phyloP scores from a whole-genome alignment of 176 grass and related monocot genomes.

The Luzula sylvatica region DNA sequence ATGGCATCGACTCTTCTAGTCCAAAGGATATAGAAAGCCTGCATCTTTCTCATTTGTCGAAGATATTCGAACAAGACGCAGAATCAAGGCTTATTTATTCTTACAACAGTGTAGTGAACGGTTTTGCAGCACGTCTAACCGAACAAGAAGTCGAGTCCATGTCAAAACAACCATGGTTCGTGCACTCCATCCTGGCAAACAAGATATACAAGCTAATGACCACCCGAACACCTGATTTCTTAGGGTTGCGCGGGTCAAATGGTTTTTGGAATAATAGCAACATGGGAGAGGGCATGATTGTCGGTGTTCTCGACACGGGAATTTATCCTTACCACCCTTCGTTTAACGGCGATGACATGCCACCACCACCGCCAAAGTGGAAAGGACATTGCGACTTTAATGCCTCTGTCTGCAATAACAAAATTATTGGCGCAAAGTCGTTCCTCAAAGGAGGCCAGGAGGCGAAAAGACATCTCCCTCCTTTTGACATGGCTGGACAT shows the following conservation, averaged over 20 bases:
- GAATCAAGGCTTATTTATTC: slow-evolving; percentile 50
- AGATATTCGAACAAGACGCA: slow-evolving; percentile 31
- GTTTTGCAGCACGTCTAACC: slow-evolving; percentile 58
- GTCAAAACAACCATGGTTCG: slow-evolving; percentile 29
- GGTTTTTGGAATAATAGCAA: slow-evolving; percentile 26
- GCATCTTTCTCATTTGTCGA: slow-evolving; percentile 49
- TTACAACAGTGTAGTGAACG: slow-evolving; percentile 57
- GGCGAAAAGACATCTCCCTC: not conserved
- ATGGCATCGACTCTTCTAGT: not conserved
- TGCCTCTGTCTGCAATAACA: slow-evolving; percentile 44
- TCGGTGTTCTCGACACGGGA: slow-evolving; percentile 41
- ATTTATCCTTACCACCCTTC: slow-evolving; percentile 34
- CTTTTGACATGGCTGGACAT: slow-evolving; percentile 23
- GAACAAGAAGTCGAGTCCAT: slow-evolving; percentile 29
- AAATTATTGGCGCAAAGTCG: slow-evolving; percentile 48
- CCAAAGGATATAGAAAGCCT: slow-evolving; percentile 18
- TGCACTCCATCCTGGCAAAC: slow-evolving; percentile 39
- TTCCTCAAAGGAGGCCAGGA: slow-evolving; percentile 8
- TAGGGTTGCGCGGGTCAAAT: slow-evolving; percentile 24
- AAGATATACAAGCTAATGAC: slow-evolving; percentile 45
- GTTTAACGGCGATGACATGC: slow-evolving; percentile 29
- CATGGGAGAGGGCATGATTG: slow-evolving; percentile 60
- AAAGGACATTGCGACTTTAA: slow-evolving; percentile 52
- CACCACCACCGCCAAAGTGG: slow-evolving; percentile 38
- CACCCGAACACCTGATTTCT: slow-evolving; percentile 57